phyloP scores from a whole-genome alignment of 1,284 basidiomycete species.

The Ganoderma leucocontextum region DNA sequence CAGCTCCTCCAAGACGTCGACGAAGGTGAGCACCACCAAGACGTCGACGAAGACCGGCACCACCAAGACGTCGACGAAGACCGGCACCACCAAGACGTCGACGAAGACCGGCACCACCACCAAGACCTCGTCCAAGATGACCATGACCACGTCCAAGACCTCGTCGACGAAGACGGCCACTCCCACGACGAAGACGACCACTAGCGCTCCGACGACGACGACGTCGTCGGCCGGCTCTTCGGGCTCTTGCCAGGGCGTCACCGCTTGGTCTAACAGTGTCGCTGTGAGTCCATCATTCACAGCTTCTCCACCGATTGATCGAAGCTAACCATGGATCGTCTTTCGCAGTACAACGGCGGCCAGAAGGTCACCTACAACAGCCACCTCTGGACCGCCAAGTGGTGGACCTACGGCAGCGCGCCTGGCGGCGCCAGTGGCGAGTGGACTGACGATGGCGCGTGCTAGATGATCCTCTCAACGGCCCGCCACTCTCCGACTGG shows the following conservation, averaged over 20 bases:
- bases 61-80: too few relatives aligned
- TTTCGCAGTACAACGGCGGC: conserved; percentile 4
- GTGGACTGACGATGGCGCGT: conserved; percentile 1
- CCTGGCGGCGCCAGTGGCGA: conserved; percentile 1
- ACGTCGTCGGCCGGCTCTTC: neutral
- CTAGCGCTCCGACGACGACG: neutral
- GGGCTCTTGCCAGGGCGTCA: neutral
- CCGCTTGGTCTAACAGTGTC: neutral
- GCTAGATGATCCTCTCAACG: neutral
- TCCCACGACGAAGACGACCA: neutral
- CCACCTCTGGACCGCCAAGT: conserved; percentile 12
- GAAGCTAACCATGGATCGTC: neutral
- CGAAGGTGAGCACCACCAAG: neutral
- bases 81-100: neutral
- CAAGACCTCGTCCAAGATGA: too few relatives aligned
- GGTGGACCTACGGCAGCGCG: conserved; percentile 4
- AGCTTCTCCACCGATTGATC: neutral
- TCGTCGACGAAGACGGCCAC: neutral
- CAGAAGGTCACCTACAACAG: conserved; percentile 2
- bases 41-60: neutral
- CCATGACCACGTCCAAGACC: neutral
- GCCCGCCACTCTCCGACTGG: neutral
- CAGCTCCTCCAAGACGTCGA: neutral
- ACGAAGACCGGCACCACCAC: neutral
- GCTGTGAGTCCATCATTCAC: neutral